These are phyloP conservation scores for Parasarocladium wereldwijsianum DNA, from an alignment of 2,329 filamentous ascomycete genomes.

Conservation along the genomic window DNA sequence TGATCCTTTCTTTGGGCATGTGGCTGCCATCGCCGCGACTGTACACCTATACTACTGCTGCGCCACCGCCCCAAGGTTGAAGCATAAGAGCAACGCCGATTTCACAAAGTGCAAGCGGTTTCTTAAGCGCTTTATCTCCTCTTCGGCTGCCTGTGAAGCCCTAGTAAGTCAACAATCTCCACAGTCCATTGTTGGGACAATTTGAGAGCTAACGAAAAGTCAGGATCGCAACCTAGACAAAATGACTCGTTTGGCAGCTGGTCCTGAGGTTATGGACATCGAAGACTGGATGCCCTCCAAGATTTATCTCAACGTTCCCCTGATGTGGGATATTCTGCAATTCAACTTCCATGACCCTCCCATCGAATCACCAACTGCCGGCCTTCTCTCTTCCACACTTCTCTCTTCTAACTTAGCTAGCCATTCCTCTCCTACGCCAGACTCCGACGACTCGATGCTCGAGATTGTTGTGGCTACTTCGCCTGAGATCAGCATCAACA, in stretches of 20 bases:
- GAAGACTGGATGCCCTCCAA: slow-evolving; percentile 37
- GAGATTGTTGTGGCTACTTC: slow-evolving; percentile 37
- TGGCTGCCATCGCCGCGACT: slow-evolving; percentile 34
- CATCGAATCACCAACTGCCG: slow-evolving; percentile 18
- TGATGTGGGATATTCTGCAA: slow-evolving; percentile 38
- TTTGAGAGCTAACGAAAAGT: no score
- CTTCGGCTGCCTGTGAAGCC: slow-evolving; percentile 28
- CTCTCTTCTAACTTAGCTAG: no score
- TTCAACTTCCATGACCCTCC: slow-evolving; percentile 26
- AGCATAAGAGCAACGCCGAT: slow-evolving; percentile 35
- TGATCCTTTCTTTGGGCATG: slow-evolving; percentile 37
- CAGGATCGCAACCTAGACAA: slow-evolving; percentile 32
- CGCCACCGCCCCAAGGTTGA: slow-evolving; percentile 29
- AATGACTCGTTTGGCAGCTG: slow-evolving; percentile 33
- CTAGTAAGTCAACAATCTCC: slow-evolving; percentile 28
- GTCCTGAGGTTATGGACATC: slow-evolving; percentile 29
- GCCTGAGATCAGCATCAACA: slow-evolving; percentile 35
- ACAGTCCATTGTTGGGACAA: no score
- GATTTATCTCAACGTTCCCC: slow-evolving; percentile 34
- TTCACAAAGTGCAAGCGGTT: slow-evolving; percentile 35
- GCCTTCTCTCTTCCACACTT: slow-evolving; percentile 27
- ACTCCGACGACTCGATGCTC: slow-evolving; percentile 22
- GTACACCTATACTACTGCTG: slow-evolving; percentile 39
- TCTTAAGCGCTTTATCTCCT: slow-evolving; percentile 30
- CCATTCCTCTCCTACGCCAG: no score